Base-by-base conservation (phyloP, 352 stramenopile genomes). In the Pythium pectinolyticum region DNA sequence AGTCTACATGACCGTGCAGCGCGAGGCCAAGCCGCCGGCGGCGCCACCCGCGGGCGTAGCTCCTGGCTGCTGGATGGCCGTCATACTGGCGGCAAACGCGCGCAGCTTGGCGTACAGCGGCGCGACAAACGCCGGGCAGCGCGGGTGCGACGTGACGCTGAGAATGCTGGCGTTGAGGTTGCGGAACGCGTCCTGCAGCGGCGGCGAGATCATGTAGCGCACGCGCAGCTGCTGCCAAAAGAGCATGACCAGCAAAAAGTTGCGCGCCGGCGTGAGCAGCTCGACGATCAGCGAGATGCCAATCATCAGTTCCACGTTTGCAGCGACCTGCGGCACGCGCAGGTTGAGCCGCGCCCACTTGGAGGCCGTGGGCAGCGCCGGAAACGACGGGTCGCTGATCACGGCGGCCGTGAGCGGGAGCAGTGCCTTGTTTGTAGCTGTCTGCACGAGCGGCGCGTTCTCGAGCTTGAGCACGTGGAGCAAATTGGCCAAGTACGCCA, bases 161-260 rank as follows among this genome's bases (percentile, higher is more conserved):
- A 90, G 66, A 41, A 93, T 82, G 37, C 67, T 75, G 17, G 64
- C 49, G 69, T 96, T 87, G 20, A 96, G 67, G 25, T 69, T 57
- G 55, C 80, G 77, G 74, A 95, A 96, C 12, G 80, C 78, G 40
- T 95, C 80, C 67, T 94, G 86, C 31, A 96, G 72, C 66, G 89
- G 80, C 51, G 84, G 84, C 41, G 84, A 94, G 71, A 94, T 90
- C 88, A 96, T 96, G 78, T 96, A 96, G 64, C 88, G 86, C 71
- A 96, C 84, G 52, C 88, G 88, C 53, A 96, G 70, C 57, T 95
- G 76, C 74, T 96, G 88, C 88, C 88, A 96, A 79, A 93, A 95
- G 59, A 95, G 73, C 65, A 96, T 74, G 20, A 89, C 74, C 48
- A 95, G 73, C 69, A 96, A 54, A 39, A 96, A 90, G 74, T 94